Evolutionary conservation across 441 rosid species (phyloP), one percentile per base, ranked within the genome.

Genomic region (Euphorbia celastroides): DNA sequence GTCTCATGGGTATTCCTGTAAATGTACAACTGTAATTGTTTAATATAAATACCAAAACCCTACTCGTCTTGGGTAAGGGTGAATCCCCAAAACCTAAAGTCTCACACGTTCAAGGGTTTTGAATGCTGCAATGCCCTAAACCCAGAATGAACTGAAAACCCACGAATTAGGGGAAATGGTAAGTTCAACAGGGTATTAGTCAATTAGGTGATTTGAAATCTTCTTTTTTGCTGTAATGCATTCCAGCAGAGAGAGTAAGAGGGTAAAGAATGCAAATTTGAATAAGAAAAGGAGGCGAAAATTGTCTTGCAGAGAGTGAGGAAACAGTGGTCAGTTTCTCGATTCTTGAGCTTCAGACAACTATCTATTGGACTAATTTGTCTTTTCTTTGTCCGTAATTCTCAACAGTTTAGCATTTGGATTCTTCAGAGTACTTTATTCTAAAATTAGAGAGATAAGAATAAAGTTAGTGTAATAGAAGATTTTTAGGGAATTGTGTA

Each of bases 251-350:
- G 19, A 48, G 57, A 36, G 69, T 11, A 25, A 48, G 38, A 34
- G 38, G 9, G 38, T 34, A 34, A 34, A 4, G 42, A 61, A 8
- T 38, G 16, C 44, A 28, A 28, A 7, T 13, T 30, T 26, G 5
- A 65, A n/a, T 14, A 46, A 14, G 11, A 32, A 25, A 28, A 25
- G 25, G 42, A 32, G 67, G 13, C 56, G 64, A 56, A 30, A 66
- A 57, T 32, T 42, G 70, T 34, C 25, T 32, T 62, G 75, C 69
- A 59, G 25, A 59, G 57, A 42, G 68, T 66, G 71, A 57, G 42
- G 78, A 70, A 58, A 65, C 80, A 59, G 22, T 0, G 23, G 71
- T 71, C 79, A 72, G 77, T 72, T 64, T 72, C 82, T 72, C 79
- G 78, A 66, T 52, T 71, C 68, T 50, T 3, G 80, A 36, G 81